Evolutionary conservation across 805 yeast genomes (phyloP), one percentile per base, ranked within the genome.

Genomic region (Starmerella kuoi): DNA sequence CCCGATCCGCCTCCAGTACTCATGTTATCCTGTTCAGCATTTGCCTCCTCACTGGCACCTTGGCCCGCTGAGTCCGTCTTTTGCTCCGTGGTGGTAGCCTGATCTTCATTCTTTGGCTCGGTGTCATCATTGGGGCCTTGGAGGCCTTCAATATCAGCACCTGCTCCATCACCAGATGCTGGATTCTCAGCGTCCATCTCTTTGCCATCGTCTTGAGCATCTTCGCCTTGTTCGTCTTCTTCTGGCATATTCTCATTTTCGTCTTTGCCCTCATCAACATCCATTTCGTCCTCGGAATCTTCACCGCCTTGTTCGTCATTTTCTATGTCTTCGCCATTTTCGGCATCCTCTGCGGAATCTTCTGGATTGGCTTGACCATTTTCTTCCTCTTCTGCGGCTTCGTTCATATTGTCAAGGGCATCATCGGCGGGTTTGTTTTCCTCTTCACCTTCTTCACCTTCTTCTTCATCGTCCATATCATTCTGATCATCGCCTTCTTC

Each of bases 101-200:
- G 52, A n/a, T 52, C 47, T 30, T 58, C 54, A 28, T 56, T 53
- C 12, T 66, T 61, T 5, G 64, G 66, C 1, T 66, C 68, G 54
- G 74, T 77, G 42, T 73, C 79, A 6, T 76, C 70, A 56, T 83
- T 94, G n/a, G 80, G 66, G 21, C 84, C 82, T 58, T 83, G 85
- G 42, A 81, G 59, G 24, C 65, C 64, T 21, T 67, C 71, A 24
- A 64, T 66, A 11, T 65, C 66, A 7, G 63, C 65, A 19, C 63
- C 62, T 3, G 34, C 40, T 11, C 7, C 15, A 14, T 33, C 15
- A 21, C 44, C 58, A 20, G 49, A 53, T 3, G 44, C 56, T 3
- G 47, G 54, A n/a, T 43, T 55, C 14, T 51, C 60, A 4, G 51
- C 60, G 14, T 56, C 59, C 4, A 49, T 52, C 5, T 53, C 60